A percentile compares a stretch with the other conserved stretches of the same genome.
Conservation (phyloP, 2,329 filamentous ascomycete genomes). For the Penicillium sp. region DNA sequence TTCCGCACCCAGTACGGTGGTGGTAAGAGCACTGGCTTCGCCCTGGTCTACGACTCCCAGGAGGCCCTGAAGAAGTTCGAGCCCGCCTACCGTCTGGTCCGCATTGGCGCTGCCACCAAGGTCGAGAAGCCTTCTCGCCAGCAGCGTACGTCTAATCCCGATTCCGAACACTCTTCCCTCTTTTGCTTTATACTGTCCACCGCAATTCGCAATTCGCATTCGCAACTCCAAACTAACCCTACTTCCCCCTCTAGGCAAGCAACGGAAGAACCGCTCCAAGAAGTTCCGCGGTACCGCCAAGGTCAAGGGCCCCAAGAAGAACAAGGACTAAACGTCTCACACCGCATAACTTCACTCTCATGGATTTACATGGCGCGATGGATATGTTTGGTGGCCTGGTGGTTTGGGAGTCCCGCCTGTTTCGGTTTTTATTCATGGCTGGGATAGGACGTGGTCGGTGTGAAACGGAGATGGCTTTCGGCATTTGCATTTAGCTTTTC, state of each 20-base stretch:
- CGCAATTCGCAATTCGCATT: too few species aligned
- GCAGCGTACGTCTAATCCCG: conserved; percentile 92
- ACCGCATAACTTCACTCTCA: conserved; percentile 20
- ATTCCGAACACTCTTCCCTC: background rate
- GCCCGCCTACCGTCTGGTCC: conserved; percentile 94
- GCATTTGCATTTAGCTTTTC: conserved; percentile 9
- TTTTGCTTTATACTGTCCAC: too few species aligned
- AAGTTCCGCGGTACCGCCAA: conserved; percentile 97
- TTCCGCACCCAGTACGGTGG: conserved; percentile 99
- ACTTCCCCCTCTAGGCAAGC: conserved; percentile 75
- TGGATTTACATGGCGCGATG: conserved; percentile 24
- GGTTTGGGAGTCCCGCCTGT: conserved; percentile 27
- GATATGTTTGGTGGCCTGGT: conserved; percentile 34
- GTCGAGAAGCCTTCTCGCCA: conserved; percentile 97
- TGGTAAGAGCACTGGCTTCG: conserved; percentile 99
- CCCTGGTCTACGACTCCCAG: conserved; percentile 95
- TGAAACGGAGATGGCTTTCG: conserved; percentile 6
- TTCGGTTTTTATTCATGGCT: conserved; percentile 6
- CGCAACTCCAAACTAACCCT: conserved; percentile 16
- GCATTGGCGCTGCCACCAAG: conserved; percentile 90
- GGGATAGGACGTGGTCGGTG: conserved; percentile 11
- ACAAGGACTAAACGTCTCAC: conserved; percentile 68
- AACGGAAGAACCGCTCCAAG: conserved; percentile 99
- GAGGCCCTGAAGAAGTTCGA: conserved; percentile 99
- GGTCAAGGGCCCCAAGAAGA: conserved; percentile 98